These are phyloP conservation scores for Dissophora globulifera DNA, from an alignment of 192 early-diverging fungal genomes.

Conservation along the genomic window DNA sequence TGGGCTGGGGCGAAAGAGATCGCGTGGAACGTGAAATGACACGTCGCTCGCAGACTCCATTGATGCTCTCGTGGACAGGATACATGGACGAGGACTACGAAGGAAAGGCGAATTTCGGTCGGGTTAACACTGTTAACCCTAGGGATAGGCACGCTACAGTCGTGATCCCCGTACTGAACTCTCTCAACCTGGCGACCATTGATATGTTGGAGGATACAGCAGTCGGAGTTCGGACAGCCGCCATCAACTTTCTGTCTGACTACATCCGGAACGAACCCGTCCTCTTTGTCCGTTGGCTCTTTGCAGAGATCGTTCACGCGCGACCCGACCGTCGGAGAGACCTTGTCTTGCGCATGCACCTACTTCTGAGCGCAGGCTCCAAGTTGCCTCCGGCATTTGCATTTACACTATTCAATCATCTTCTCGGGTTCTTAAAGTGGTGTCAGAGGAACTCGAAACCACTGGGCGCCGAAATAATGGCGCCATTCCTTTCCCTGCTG, in stretches of 20 bases:
- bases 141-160: constrained; percentile 48
- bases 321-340: constrained; percentile 47
- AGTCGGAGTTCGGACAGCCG: constrained; percentile 57
- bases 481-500: constrained; percentile 56
- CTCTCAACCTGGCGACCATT: constrained; percentile 56
- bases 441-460: constrained; percentile 57
- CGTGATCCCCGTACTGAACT: constrained; percentile 56
- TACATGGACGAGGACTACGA: constrained; percentile 61
- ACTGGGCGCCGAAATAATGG: constrained; percentile 52
- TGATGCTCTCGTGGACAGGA: constrained; percentile 60
- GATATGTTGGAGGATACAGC: constrained; percentile 63
- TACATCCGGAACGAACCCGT: constrained; percentile 66
- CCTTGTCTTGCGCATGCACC: constrained; percentile 54
- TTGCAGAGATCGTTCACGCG: constrained; percentile 59
- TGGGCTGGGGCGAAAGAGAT: constrained; percentile 65
- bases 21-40: constrained; percentile 57
- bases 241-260: constrained; percentile 56
- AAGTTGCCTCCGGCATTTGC: constrained; percentile 64
- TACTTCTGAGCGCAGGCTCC: constrained; percentile 58
- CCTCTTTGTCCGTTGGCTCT: constrained; percentile 61
- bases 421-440: constrained; percentile 68
- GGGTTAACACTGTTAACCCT: constrained; percentile 19
- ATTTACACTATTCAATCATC: constrained; percentile 62
- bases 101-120: constrained; percentile 38
- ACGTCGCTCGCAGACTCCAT: constrained; percentile 56